These are phyloP conservation scores for Pochonia chlamydosporia DNA, from an alignment of 2,329 filamentous ascomycete genomes.

Conservation along the genomic window DNA sequence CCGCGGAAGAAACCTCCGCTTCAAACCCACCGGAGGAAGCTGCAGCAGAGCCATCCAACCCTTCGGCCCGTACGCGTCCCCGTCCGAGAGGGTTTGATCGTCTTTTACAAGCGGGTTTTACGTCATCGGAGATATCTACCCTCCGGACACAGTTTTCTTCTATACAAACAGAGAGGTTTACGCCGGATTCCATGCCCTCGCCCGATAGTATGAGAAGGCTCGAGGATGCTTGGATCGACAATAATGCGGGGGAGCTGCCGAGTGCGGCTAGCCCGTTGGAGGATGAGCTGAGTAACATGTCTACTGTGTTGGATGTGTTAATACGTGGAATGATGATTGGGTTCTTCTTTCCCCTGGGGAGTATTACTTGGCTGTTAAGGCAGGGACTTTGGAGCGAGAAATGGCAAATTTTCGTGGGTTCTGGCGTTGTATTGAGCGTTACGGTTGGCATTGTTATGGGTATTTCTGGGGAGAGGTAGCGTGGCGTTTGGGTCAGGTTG, in stretches of 20 bases:
- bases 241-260: slow-evolving; percentile 41
- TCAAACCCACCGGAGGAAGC: slow-evolving; percentile 38
- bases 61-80: slow-evolving; percentile 21
- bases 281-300: slow-evolving; percentile 45
- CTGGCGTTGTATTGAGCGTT: slow-evolving; percentile 76
- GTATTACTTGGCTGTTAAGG: slow-evolving; percentile 76
- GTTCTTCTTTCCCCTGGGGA: slow-evolving; percentile 91
- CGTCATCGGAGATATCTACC: slow-evolving; percentile 72
- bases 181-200: slow-evolving; percentile 82
- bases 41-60: slow-evolving; percentile 26
- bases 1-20: slow-evolving; percentile 53
- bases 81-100: slow-evolving; percentile 75
- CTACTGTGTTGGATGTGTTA: slow-evolving; percentile 68
- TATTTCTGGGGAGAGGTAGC: slow-evolving; percentile 29
- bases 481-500: background rate
- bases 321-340: slow-evolving; percentile 84
- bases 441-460: slow-evolving; percentile 63
- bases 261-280: slow-evolving; percentile 31
- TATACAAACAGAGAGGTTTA: slow-evolving; percentile 75
- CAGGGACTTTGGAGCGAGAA: slow-evolving; percentile 81
- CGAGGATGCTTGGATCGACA: slow-evolving; percentile 90
- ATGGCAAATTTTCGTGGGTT: slow-evolving; percentile 79
- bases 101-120: slow-evolving; percentile 75
- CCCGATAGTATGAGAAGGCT: slow-evolving; percentile 68
- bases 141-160: slow-evolving; percentile 84